phyloP scores from a whole-genome alignment of 352 stramenopile species.

The Thraustochytrium striatum region DNA sequence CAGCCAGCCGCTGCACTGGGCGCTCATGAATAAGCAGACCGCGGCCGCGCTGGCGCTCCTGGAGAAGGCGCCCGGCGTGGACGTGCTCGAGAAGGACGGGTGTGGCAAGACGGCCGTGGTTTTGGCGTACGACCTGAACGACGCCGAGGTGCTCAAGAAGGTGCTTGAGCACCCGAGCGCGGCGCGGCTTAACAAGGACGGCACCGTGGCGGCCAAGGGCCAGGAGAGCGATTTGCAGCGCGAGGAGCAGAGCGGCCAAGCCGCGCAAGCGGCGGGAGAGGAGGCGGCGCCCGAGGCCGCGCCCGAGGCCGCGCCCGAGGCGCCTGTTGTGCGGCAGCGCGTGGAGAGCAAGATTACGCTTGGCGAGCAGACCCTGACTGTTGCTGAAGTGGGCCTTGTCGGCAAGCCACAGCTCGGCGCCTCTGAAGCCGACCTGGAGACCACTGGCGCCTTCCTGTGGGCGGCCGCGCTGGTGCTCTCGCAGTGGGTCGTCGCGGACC shows the following conservation, averaged over 20 bases:
- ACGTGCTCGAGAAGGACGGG: slow-evolving; percentile 66
- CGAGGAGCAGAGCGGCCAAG: slow-evolving; percentile 33
- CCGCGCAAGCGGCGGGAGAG: neutral
- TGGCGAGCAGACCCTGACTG: slow-evolving; percentile 54
- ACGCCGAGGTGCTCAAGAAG: slow-evolving; percentile 60
- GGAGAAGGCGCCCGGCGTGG: slow-evolving; percentile 50
- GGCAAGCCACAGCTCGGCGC: slow-evolving; percentile 49
- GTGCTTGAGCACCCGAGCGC: slow-evolving; percentile 69
- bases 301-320: neutral
- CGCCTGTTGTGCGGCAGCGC: slow-evolving; percentile 26
- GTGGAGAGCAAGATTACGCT: neutral
- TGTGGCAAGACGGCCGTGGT: slow-evolving; percentile 67
- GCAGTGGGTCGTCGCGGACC: slow-evolving; percentile 60
- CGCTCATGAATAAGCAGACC: slow-evolving; percentile 37
- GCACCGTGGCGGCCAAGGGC: slow-evolving; percentile 43
- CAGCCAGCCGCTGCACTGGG: slow-evolving; percentile 2
- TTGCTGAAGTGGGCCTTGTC: slow-evolving; percentile 63
- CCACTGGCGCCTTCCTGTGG: slow-evolving; percentile 70
- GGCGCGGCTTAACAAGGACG: slow-evolving; percentile 59
- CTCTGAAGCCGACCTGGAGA: slow-evolving; percentile 60
- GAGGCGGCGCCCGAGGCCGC: slow-evolving; percentile 38
- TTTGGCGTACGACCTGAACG: slow-evolving; percentile 65
- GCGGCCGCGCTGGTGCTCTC: slow-evolving; percentile 65
- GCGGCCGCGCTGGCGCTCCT: neutral
- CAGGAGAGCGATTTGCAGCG: slow-evolving; percentile 48